Base-by-base conservation (phyloP, 2,329 filamentous ascomycete species). In the Xylogone sp. region DNA sequence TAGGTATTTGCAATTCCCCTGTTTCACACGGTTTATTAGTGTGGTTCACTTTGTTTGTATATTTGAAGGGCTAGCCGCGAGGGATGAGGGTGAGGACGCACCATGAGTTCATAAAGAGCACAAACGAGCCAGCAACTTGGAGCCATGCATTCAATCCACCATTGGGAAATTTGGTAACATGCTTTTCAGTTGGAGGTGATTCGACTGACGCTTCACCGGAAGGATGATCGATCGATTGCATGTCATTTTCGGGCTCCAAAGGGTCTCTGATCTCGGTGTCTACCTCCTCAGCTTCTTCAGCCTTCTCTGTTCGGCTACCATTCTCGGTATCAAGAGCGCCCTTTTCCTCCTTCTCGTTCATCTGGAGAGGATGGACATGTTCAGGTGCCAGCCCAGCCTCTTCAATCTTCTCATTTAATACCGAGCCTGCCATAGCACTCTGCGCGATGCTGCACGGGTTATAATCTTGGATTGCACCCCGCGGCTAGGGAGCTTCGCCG, bases 1-100 rank as follows among this genome's bases (percentile, higher is more conserved):
- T 80, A 82, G n/a, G 75, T 64, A 54, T 70, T 69, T 29, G 68
- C 50, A 2, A 72, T 59, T 1, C 70, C 69, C 71, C 77, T 53
- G 34, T 5, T 39, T 39, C 13, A 39, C n/a, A 4, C n/a, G 5
- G n/a, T 39, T 18, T 9, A 16, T 39, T 27, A 10, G 24, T 27
- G 5, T 27, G 24, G n/a, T n/a, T n/a, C n/a, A n/a, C n/a, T n/a
- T n/a, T 27, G 24, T 27, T 27, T 27, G 24, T 27, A 10, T 27
- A n/a, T n/a, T n/a, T n/a, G n/a, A n/a, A n/a, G n/a, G n/a, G n/a
- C n/a, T n/a, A n/a, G n/a, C n/a, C n/a, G n/a, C n/a, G n/a, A n/a
- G n/a, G n/a, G n/a, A n/a, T 18, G n/a, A 10, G 24, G 9, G 6
- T 16, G 34, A 27, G 4, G 16, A 49, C 47, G 13, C 19, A 49